phyloP scores from a whole-genome alignment of 306 rosid species.

The Lathyrus tuberosus region DNA sequence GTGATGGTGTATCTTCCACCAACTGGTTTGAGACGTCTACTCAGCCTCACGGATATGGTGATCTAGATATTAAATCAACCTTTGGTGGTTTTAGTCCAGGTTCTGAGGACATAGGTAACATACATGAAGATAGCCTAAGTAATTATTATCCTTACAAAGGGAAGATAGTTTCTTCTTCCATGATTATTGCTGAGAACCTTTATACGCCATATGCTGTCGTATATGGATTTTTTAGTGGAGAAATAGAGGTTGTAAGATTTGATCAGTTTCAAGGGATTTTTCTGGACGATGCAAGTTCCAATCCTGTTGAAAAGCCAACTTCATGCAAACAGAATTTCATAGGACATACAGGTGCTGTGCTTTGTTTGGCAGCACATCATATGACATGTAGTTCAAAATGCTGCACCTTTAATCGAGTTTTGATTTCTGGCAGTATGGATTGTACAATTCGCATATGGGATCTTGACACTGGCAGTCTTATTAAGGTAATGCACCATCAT shows the following conservation, averaged over 20 bases:
- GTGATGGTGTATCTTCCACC: constrained; percentile 52
- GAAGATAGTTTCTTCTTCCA: constrained; percentile 65
- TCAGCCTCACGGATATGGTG: constrained; percentile 38
- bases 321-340: constrained; percentile 58
- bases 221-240: constrained; percentile 79
- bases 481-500: constrained; percentile 90
- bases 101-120: constrained; percentile 38
- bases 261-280: constrained; percentile 63
- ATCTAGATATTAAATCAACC: constrained; percentile 40
- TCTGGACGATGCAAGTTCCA: constrained; percentile 56
- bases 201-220: constrained; percentile 69
- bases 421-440: constrained; percentile 93
- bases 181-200: constrained; percentile 71
- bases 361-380: constrained; percentile 92
- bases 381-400: constrained; percentile 58
- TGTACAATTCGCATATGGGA: constrained; percentile 90
- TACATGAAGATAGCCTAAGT: constrained; percentile 30
- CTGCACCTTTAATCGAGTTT: constrained; percentile 54
- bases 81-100: constrained; percentile 40
- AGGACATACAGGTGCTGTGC: constrained; percentile 84
- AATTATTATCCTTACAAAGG: constrained; percentile 47
- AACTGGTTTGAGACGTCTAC: constrained; percentile 57
- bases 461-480: constrained; percentile 70
- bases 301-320: constrained; percentile 47
- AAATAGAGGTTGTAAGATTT: constrained; percentile 71